Evolutionary conservation across 306 rosid species (phyloP).

Genomic region (Fragaria ananassa): DNA sequence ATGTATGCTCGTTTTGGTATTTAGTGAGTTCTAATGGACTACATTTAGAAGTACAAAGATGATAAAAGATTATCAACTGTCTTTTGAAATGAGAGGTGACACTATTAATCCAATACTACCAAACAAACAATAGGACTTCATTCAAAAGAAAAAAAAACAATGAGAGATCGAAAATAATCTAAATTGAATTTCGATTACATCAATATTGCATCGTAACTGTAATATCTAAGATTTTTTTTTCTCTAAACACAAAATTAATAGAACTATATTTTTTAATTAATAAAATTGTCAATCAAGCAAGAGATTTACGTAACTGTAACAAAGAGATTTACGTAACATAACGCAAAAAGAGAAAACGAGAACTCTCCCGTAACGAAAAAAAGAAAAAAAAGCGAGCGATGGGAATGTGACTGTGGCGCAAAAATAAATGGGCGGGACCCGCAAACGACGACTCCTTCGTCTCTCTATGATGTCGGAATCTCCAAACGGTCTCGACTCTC

Average conservation of each 20-base stretch:
- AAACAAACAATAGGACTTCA: neutral
- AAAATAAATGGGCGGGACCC: constrained; percentile 18
- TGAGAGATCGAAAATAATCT: no score
- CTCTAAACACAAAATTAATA: no score
- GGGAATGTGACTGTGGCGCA: constrained; percentile 20
- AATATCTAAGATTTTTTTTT: no score
- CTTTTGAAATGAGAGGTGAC: neutral
- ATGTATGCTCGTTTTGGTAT: neutral
- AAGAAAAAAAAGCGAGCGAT: neutral
- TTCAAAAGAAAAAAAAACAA: no score
- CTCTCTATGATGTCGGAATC: neutral
- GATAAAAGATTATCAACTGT: neutral
- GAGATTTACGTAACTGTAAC: no score
- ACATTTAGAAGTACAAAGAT: neutral
- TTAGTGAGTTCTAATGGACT: neutral
- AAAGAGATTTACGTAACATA: neutral
- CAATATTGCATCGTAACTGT: no score
- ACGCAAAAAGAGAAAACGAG: neutral
- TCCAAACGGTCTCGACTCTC: neutral
- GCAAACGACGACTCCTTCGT: neutral
- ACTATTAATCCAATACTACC: neutral
- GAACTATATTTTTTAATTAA: no score
- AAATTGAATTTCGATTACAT: no score
- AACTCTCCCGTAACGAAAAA: neutral
- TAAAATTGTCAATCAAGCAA: no score